A percentile compares a stretch with the other conserved stretches of the same genome.
These are phyloP conservation scores for Herpotrichia juniperi DNA, from an alignment of 2,329 filamentous ascomycete genomes.

Conservation along the genomic window DNA sequence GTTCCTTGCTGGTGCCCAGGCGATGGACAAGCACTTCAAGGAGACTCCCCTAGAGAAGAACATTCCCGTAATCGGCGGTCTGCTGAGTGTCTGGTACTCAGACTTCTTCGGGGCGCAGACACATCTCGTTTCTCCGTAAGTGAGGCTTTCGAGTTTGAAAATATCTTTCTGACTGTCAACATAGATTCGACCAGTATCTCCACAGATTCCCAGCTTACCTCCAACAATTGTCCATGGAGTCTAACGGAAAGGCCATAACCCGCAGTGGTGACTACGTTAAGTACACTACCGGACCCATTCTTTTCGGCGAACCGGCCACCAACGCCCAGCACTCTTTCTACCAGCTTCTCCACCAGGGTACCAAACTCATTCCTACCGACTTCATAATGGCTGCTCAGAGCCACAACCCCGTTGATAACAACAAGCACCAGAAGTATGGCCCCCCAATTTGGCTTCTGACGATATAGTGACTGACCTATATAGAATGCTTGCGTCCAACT, in stretches of 20 bases:
- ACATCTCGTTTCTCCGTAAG: constrained; percentile 92
- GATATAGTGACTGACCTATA: constrained; percentile 21
- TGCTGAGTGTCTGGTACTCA: constrained; percentile 97
- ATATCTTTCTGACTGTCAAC: constrained; percentile 11
- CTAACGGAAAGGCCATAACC: constrained; percentile 96
- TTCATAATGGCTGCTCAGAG: constrained; percentile 97
- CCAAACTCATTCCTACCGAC: constrained; percentile 97
- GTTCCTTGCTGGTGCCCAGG: constrained; percentile 92
- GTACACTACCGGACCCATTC: constrained; percentile 94
- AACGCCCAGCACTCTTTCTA: constrained; percentile 99
- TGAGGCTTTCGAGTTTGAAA: constrained; percentile 22
- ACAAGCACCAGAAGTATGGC: constrained; percentile 83
- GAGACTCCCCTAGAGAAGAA: constrained; percentile 90
- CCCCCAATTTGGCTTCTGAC: neutral
- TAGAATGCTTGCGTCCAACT: constrained; percentile 87
- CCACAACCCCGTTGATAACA: constrained; percentile 91
- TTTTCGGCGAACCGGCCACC: constrained; percentile 98
- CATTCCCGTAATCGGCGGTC: constrained; percentile 89
- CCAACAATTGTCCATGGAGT: constrained; percentile 99
- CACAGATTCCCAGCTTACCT: constrained; percentile 99
- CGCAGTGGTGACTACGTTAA: constrained; percentile 87
- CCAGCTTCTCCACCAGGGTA: constrained; percentile 98
- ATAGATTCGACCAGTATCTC: constrained; percentile 95
- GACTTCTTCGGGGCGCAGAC: constrained; percentile 99
- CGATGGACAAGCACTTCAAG: constrained; percentile 98